Base-by-base conservation (phyloP, 1,284 basidiomycete genomes). In the Ganoderma meredithae region DNA sequence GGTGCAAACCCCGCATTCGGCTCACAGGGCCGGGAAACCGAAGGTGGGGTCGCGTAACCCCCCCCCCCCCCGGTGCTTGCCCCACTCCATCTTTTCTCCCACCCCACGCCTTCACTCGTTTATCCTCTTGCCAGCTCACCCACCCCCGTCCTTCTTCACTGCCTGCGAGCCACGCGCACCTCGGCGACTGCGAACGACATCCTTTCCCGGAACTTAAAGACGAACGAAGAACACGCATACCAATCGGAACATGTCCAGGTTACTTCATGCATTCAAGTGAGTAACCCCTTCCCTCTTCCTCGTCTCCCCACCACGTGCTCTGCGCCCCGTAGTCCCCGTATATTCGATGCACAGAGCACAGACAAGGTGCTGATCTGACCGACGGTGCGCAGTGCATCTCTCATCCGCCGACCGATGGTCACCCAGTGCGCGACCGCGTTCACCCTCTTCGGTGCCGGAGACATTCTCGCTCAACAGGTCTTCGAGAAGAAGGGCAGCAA, bases 381-480 rank as follows among this genome's bases (percentile, higher is more conserved):
- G 47, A 27, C 13, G 49, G 39, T 36, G 5, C 25, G 15, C 77
- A 93, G 92, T 76, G 80, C 88, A 0, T 80, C 85, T 17, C 83
- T 93, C 43, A 79, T 90, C 62, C 86, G 88, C 25, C 83, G 87
- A n/a, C 92, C 92, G 0, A 82, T 92, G 81, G 62, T 87, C 19
- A 81, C 88, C 4, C 90, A 92, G 73, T 91, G 88, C 69, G 79
- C 80, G 0, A 92, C 92, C 0, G 90, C 91, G 0, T 89, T 86
- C 1, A 76, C 90, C 55, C 81, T 95, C 19, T 95, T 94, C 73
- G 89, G 90, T 56, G 81, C 88, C 10, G 95, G 94, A n/a, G 95
- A 96, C 76, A 75, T 94, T 0, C 85, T 96, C 44, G 94, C 95
- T 0, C 95, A 96, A 79, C 92, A 96, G 77, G 89, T 83, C 0